phyloP scores from a whole-genome alignment of 352 stramenopile genomes.

The Phytophthora chlamydospora region DNA sequence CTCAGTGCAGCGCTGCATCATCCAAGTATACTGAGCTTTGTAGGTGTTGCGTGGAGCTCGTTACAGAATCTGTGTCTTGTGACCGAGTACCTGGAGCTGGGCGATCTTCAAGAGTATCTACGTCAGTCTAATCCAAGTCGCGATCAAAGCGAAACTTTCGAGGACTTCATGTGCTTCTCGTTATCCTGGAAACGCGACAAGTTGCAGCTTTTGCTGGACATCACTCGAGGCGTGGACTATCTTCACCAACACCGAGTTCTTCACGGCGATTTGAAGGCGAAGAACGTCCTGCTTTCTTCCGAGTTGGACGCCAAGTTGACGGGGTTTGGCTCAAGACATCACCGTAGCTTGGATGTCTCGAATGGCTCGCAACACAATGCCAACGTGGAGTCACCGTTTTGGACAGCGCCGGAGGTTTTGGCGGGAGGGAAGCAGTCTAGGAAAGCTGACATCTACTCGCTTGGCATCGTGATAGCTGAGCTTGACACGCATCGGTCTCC shows the following conservation, averaged over 20 bases:
- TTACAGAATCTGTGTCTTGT: conserved; percentile 52
- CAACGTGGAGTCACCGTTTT: conserved; percentile 48
- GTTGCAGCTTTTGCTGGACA: conserved; percentile 48
- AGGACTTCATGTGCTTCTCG: conserved; percentile 31
- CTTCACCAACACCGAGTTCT: conserved; percentile 52
- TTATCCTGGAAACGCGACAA: conserved; percentile 54
- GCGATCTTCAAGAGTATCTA: conserved; percentile 47
- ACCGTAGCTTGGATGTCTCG: conserved; percentile 1
- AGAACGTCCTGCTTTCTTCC: conserved; percentile 49
- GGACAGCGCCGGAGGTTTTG: conserved; percentile 80
- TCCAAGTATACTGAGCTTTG: conserved; percentile 43
- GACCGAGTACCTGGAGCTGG: conserved; percentile 49
- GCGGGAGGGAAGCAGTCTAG: conserved; percentile 45
- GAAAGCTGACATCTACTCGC: conserved; percentile 78
- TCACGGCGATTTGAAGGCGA: conserved; percentile 62
- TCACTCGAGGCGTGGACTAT: conserved; percentile 51
- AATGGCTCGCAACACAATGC: conserved; percentile 12
- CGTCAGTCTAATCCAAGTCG: conserved; percentile 14
- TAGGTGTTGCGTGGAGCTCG: conserved; percentile 51
- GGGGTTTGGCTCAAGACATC: conserved; percentile 35
- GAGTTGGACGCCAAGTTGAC: conserved; percentile 47
- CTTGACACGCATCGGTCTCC: conserved; percentile 55
- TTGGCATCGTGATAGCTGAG: conserved; percentile 67
- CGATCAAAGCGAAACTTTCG: conserved; percentile 4
- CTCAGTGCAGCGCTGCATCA: conserved; percentile 41